Evolutionary conservation across 1,139 yeast species (phyloP).

Genomic region (Geotrichum cucujoidarum): DNA sequence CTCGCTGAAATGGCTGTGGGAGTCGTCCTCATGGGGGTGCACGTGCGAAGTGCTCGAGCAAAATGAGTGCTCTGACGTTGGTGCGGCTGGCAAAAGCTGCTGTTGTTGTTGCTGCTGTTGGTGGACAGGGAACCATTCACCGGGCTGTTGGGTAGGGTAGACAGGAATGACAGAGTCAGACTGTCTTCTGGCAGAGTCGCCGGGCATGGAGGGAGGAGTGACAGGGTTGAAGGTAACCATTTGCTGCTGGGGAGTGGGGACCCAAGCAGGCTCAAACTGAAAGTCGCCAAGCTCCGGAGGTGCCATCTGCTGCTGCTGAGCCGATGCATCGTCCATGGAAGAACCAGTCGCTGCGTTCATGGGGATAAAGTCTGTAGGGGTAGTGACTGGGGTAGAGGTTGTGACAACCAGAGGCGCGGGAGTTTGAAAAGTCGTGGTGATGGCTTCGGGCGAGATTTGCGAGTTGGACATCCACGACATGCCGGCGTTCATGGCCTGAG

Average conservation of each 20-base stretch:
- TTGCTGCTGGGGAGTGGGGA: neutral
- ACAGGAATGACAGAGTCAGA: conserved; percentile 2
- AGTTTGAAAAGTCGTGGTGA: neutral
- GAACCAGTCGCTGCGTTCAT: neutral
- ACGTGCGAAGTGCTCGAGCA: conserved; percentile 6
- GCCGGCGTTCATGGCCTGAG: neutral
- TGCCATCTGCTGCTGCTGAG: neutral
- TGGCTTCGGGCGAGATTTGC: neutral
- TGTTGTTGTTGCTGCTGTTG: conserved; percentile 1
- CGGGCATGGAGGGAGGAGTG: neutral
- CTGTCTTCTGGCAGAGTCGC: neutral
- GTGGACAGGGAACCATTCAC: neutral
- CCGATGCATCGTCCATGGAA: neutral
- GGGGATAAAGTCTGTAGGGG: neutral
- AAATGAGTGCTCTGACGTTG: conserved; percentile 8
- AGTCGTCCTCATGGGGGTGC: conserved; percentile 4
- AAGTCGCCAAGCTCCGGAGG: neutral
- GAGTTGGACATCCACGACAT: neutral
- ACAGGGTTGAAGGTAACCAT: neutral
- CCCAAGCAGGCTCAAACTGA: neutral
- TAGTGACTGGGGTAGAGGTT: neutral
- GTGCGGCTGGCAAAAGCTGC: neutral
- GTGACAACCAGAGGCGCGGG: neutral
- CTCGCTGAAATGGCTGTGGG: conserved; percentile 3
- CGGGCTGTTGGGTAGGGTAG: neutral